Percentiles rank a stretch among this genome's conserved stretches.
These are phyloP conservation scores for Arachis stenosperma DNA, from an alignment of 306 rosid genomes.

Conservation along the genomic window DNA sequence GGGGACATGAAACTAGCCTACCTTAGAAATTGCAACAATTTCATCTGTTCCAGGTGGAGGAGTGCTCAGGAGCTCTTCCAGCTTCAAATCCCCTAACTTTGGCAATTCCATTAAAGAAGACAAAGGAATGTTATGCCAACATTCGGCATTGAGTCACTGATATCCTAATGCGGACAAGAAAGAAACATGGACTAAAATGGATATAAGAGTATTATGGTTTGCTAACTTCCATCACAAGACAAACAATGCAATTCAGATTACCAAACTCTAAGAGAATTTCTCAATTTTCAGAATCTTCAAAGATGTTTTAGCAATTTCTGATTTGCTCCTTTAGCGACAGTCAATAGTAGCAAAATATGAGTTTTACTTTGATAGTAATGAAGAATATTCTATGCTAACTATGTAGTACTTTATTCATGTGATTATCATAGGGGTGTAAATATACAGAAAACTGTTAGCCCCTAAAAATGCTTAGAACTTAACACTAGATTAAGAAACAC, in stretches of 20 bases:
- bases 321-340: neutral
- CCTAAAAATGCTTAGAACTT: constrained; percentile 19
- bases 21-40: constrained; percentile 82
- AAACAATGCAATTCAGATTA: constrained; percentile 4
- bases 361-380: constrained; percentile 1
- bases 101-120: constrained; percentile 33
- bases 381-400: constrained; percentile 10
- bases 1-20: constrained; percentile 13
- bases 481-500: constrained; percentile 16
- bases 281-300: constrained; percentile 10
- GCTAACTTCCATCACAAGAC: constrained; percentile 2
- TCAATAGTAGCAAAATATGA: constrained; percentile 2
- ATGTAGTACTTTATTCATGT: constrained; percentile 17
- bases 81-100: constrained; percentile 77
- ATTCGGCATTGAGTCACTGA: neutral
- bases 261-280: constrained; percentile 5
- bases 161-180: constrained; percentile 13
- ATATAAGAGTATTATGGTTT: neutral
- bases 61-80: constrained; percentile 77
- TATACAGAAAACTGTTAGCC: constrained; percentile 3
- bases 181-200: constrained; percentile 19
- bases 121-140: constrained; percentile 31
- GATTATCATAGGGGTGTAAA: neutral
- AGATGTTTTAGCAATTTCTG: constrained; percentile 23
- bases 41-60: constrained; percentile 93